Percentiles rank a stretch among this genome's conserved stretches.
These are phyloP conservation scores for Psidium guajava DNA, from an alignment of 345 rosid genomes.

Conservation along the genomic window DNA sequence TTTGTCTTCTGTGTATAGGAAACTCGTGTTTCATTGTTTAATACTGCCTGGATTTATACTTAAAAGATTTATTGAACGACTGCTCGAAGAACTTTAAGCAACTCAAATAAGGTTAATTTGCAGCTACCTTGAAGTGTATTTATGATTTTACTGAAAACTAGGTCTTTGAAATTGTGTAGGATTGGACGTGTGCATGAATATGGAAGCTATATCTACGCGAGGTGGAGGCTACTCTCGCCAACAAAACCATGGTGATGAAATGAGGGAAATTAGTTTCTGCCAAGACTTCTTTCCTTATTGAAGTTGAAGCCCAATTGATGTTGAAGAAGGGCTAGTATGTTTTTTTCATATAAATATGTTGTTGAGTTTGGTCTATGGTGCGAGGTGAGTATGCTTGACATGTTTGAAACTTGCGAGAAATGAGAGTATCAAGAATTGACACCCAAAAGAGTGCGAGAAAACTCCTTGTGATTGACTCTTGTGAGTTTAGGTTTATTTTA, in stretches of 20 bases:
- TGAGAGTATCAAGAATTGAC: neutral
- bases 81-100: no score
- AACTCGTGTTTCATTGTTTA: neutral
- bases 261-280: neutral
- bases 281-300: neutral
- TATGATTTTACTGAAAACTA: neutral
- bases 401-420: neutral
- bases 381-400: neutral
- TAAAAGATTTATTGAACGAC: no score
- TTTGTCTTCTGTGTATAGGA: neutral
- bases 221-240: neutral
- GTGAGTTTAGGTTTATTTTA: neutral
- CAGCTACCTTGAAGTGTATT: neutral
- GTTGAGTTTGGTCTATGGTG: no score
- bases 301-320: no score
- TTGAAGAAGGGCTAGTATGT: no score
- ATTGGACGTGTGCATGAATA: neutral
- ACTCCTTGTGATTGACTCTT: neutral
- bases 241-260: neutral
- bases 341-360: no score
- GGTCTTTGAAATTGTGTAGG: neutral
- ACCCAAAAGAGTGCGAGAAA: neutral
- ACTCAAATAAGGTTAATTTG: neutral
- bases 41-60: neutral
- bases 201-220: no score